These are phyloP conservation scores for Fusarium foetens DNA, from an alignment of 2,329 filamentous ascomycete species.

Conservation along the genomic window DNA sequence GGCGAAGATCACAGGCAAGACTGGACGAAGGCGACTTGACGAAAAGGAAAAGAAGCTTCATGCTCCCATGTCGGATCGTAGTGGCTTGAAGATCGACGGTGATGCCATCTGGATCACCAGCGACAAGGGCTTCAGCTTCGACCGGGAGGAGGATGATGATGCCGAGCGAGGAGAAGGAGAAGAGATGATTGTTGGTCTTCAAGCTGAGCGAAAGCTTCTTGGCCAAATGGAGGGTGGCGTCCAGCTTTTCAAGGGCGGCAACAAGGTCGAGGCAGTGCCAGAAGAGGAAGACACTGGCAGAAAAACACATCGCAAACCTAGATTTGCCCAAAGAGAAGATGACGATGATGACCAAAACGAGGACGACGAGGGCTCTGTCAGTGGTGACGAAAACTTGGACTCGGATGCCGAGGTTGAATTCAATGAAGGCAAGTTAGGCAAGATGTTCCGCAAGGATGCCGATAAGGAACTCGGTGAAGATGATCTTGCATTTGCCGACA, in stretches of 20 bases:
- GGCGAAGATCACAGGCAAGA: slow-evolving; percentile 85
- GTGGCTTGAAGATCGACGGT: slow-evolving; percentile 94
- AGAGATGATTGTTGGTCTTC: slow-evolving; percentile 90
- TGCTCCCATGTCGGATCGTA: slow-evolving; percentile 98
- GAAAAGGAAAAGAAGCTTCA: slow-evolving; percentile 98
- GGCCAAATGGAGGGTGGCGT: slow-evolving; percentile 86
- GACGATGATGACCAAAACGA: slow-evolving; percentile 64
- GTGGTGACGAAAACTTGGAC: slow-evolving; percentile 63
- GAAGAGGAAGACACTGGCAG: slow-evolving; percentile 67
- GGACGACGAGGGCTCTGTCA: slow-evolving; percentile 63
- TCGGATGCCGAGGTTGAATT: slow-evolving; percentile 67
- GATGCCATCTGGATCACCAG: slow-evolving; percentile 91
- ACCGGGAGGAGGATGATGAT: slow-evolving; percentile 70
- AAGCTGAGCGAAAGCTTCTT: slow-evolving; percentile 82
- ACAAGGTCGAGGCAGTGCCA: slow-evolving; percentile 69
- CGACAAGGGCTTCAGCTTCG: slow-evolving; percentile 79
- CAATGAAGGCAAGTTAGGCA: slow-evolving; percentile 68
- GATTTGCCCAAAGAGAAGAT: slow-evolving; percentile 70
- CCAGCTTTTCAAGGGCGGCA: slow-evolving; percentile 84
- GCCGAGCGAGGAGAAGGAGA: slow-evolving; percentile 91
- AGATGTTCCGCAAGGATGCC: slow-evolving; percentile 65
- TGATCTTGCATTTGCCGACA: slow-evolving; percentile 92
- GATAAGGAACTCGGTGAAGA: slow-evolving; percentile 67
- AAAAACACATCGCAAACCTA: slow-evolving; percentile 66
- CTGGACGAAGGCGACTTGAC: slow-evolving; percentile 80